Evolutionary conservation across 2,329 filamentous ascomycete genomes (phyloP), one percentile per base, ranked within the genome.

Genomic region (Alternaria atra): DNA sequence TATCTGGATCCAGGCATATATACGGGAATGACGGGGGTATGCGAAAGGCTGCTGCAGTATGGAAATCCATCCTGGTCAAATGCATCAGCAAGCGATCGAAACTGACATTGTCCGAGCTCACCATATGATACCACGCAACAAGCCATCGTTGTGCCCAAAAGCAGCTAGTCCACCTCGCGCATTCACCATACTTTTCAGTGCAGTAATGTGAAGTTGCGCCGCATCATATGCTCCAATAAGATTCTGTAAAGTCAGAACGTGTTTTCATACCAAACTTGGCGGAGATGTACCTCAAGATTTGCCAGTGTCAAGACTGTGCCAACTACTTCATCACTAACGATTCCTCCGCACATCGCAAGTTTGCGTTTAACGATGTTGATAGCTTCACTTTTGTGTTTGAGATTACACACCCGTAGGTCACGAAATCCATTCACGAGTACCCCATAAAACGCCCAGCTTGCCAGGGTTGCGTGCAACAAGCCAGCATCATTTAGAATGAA

Each of bases 391-490:
- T 73, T 73, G 43, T 74, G 72, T 27, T 54, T 64, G 5, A 73
- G 58, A 47, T 66, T 63, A 4, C 68, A 67, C 1, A 71, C 54
- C 9, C 54, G 43, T 10, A 72, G 39, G 6, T 61, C 43, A 27
- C 30, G 56, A 44, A 64, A 39, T 2, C 63, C 64, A 29, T 55
- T 55, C 6, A 63, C 62, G 6, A 75, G 57, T 32, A 68, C 60
- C 10, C 69, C 69, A 35, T 73, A 72, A 9, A 75, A 51, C 23
- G 71, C 72, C 70, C 71, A 73, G 12, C 69, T 72, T n/a, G 72
- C 71, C 13, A 75, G 47, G 2, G 71, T 72, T 1, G 69, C 70
- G 46, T 75, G 72, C 7, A 73, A 44, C 6, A 75, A 34, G 8
- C 69, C 69, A 1, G 68, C 64, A 35, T 73, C 71, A n/a, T 61